These are phyloP conservation scores for Fraxinus greggii DNA, from an alignment of 305 asterid genomes.

Conservation along the genomic window DNA sequence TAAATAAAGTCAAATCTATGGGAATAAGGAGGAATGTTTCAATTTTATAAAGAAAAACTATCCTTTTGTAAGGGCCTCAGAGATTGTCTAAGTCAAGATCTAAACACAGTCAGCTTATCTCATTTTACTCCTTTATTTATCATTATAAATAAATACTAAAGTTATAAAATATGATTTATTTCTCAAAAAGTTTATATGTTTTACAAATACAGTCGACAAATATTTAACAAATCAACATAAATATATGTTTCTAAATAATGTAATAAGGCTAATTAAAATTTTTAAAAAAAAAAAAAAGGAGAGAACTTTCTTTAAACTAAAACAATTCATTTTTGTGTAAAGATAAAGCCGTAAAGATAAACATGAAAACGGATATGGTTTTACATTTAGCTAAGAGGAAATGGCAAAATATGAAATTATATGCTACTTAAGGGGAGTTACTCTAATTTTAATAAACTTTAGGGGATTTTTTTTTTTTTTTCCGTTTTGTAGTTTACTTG, in stretches of 20 bases:
- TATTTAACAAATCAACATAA: too few relatives aligned
- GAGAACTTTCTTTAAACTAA: too few relatives aligned
- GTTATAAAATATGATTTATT: too few relatives aligned
- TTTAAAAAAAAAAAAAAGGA: too few relatives aligned
- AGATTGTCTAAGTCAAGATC: conserved; percentile 36
- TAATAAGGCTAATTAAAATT: too few relatives aligned
- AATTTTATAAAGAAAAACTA: conserved; percentile 36
- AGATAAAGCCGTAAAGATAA: neutral
- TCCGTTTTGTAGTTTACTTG: neutral
- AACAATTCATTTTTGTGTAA: neutral
- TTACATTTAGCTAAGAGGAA: neutral
- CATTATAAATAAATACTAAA: neutral
- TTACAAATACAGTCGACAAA: too few relatives aligned
- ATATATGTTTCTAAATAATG: too few relatives aligned
- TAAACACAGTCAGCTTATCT: conserved; percentile 42
- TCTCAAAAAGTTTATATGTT: too few relatives aligned
- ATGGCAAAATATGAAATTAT: neutral
- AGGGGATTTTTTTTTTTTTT: neutral
- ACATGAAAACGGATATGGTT: neutral
- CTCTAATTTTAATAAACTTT: neutral
- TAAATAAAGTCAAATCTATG: conserved; percentile 21
- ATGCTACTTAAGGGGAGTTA: neutral
- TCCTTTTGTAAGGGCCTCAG: conserved; percentile 36
- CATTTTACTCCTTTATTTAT: conserved; percentile 10
- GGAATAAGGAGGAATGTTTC: conserved; percentile 40